These are phyloP conservation scores for Aspergillus cavernicola DNA, from an alignment of 495 filamentous ascomycete species.

Conservation along the genomic window DNA sequence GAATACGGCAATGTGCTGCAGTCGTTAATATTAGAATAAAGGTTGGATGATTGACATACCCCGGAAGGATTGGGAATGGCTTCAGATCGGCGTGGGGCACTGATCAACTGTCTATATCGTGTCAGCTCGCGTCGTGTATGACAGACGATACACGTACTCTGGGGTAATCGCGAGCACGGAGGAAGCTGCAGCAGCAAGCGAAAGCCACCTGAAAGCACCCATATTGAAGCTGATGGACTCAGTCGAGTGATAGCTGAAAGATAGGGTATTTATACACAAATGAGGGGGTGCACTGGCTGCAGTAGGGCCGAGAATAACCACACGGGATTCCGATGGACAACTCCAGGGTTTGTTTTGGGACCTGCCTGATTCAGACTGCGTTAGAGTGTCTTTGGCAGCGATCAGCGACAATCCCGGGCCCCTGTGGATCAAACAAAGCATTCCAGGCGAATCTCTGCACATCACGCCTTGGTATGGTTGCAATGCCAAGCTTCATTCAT, in stretches of 20 bases:
- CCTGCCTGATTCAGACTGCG: neutral
- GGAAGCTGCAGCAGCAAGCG: constrained; percentile 18
- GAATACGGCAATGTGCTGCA: constrained; percentile 31
- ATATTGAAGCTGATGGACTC: constrained; percentile 1
- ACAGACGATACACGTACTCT: constrained; percentile 11
- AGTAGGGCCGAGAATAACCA: neutral
- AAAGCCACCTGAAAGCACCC: constrained; percentile 16
- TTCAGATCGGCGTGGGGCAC: constrained; percentile 33
- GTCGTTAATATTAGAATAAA: neutral
- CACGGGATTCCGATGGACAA: no score
- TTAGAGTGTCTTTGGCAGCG: no score
- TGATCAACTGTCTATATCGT: constrained; percentile 25
- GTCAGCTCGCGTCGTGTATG: neutral
- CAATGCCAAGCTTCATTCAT: no score
- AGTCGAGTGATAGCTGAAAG: neutral
- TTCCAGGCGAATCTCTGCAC: neutral
- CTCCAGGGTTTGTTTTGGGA: no score
- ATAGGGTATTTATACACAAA: neutral
- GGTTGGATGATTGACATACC: constrained; percentile 20
- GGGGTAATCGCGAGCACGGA: constrained; percentile 17
- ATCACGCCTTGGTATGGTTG: no score
- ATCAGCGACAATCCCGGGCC: no score
- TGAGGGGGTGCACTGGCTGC: neutral
- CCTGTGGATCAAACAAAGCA: no score
- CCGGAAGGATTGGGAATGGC: constrained; percentile 37